Evolutionary conservation across 139 green algal species (phyloP).

Genomic region (Nannochloris sp.): DNA sequence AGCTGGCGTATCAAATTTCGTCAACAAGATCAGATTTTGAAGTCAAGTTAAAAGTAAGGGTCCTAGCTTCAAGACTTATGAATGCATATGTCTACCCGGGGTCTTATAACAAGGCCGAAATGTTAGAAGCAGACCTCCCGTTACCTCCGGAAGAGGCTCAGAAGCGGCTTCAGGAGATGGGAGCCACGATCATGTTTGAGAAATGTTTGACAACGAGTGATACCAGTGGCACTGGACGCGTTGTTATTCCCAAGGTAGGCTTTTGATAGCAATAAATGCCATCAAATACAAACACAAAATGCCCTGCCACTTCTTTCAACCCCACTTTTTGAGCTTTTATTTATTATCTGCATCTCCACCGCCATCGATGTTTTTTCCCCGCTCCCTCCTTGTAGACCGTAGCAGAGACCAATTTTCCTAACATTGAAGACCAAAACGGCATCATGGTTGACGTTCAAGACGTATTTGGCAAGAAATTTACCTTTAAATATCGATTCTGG

Average conservation of each 20-base stretch:
- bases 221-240: conserved; percentile 22
- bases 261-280: background rate
- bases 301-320: background rate
- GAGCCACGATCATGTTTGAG: conserved; percentile 40
- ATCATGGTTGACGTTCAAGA: conserved; percentile 13
- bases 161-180: background rate
- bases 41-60: no score
- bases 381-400: conserved; percentile 15
- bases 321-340: background rate
- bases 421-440: conserved; percentile 21
- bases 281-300: background rate
- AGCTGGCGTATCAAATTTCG: no score
- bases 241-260: conserved; percentile 46
- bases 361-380: no score
- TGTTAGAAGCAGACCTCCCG: background rate
- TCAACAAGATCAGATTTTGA: no score
- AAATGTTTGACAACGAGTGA: conserved; percentile 45
- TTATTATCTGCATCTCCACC: background rate
- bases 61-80: no score
- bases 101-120: no score
- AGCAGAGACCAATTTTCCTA: conserved; percentile 34
- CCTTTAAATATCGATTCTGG: conserved; percentile 35
- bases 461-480: conserved; percentile 12
- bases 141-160: background rate
- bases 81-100: no score